Evolutionary conservation across 768 basidiomycete genomes (phyloP), one percentile per base, ranked within the genome.

Genomic region (Mycena crocata): DNA sequence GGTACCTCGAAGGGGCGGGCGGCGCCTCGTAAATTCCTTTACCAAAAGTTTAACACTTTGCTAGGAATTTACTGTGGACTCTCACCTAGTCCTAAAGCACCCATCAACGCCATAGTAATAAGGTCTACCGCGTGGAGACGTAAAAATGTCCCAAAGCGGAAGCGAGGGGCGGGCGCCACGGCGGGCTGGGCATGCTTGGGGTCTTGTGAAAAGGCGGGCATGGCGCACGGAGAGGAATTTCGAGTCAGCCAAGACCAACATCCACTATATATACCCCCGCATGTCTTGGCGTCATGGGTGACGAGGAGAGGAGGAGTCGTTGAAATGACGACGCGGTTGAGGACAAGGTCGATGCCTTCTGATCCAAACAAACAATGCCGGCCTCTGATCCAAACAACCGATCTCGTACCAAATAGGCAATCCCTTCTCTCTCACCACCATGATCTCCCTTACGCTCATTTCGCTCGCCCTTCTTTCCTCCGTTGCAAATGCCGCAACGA

Each of bases 41-140:
- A 57, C 68, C 21, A n/a, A n/a, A n/a, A n/a, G n/a, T n/a, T n/a
- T n/a, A n/a, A n/a, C n/a, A n/a, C n/a, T n/a, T n/a, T n/a, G n/a
- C n/a, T n/a, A n/a, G n/a, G n/a, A 72, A 82, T 81, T 71, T 55
- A 24, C 40, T 13, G 62, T 34, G 45, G 39, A 35, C 45, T n/a
- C n/a, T n/a, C n/a, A 21, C 87, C 87, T 19, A 88, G 74, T 0
- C 83, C 85, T 56, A 82, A 58, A n/a, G 81, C 82, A n/a, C 86
- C 87, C 81, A 87, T 85, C n/a, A 84, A 72, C 0, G 81, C 83
- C 86, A 89, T 86, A 2, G 86, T 87, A 30, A 89, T 77, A 15
- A 89, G 69, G 66, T 88, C 87, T 50, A 85, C 72, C 7, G 78
- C 81, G 78, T 88, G 84, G 7, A 85, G 79, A 59, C 83, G 78